Evolutionary conservation across 2,329 filamentous ascomycete genomes (phyloP).

Genomic region (Penicillium glabrum): DNA sequence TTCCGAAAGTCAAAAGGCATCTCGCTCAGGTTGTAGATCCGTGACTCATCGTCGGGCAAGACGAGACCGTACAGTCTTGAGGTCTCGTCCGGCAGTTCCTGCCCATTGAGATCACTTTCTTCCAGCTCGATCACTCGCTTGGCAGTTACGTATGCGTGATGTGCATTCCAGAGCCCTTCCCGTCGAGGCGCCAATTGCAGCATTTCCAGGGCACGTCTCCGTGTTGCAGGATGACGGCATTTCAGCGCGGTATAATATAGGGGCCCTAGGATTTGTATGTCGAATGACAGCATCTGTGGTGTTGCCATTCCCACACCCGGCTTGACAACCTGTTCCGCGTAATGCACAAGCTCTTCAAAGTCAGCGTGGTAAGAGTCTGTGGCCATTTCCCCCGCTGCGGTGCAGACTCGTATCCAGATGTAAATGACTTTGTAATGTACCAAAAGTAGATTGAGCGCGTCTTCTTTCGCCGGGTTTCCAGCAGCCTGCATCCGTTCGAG

Average conservation of each 20-base stretch:
- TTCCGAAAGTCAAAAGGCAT: background rate
- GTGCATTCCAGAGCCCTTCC: background rate
- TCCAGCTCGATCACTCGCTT: background rate
- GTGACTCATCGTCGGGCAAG: background rate
- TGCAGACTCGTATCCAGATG: background rate
- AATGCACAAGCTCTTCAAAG: background rate
- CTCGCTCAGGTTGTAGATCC: background rate
- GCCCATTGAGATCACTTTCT: background rate
- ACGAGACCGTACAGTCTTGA: background rate
- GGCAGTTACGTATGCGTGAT: background rate
- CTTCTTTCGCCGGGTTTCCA: background rate
- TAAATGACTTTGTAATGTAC: background rate
- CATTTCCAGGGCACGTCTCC: background rate
- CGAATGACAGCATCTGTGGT: background rate
- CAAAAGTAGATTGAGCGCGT: background rate
- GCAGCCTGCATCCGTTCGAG: background rate
- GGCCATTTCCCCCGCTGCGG: background rate
- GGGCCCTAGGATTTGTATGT: background rate
- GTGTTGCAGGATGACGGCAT: background rate
- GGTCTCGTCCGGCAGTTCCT: background rate
- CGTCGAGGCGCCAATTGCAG: background rate
- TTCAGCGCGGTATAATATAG: background rate
- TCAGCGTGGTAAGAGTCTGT: background rate
- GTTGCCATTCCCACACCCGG: background rate
- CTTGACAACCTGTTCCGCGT: background rate